Evolutionary conservation across 2,329 filamentous ascomycete genomes (phyloP).

Genomic region (Trichophyton rubrum): DNA sequence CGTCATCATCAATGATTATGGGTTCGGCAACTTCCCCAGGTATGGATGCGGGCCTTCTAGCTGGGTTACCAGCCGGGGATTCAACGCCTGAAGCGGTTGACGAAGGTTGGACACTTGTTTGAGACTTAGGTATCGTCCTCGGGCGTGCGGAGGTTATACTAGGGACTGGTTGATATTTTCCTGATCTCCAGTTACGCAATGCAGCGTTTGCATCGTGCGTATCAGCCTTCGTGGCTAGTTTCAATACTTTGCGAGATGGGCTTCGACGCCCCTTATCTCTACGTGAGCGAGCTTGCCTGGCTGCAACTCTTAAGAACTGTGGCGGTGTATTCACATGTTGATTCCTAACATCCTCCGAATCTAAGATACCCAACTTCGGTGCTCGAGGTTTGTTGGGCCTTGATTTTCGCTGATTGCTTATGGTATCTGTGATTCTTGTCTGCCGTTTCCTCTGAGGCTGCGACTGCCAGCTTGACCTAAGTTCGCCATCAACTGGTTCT

Average conservation of each 20-base stretch:
- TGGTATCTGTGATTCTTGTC: slow-evolving; percentile 25
- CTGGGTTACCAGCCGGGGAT: background rate
- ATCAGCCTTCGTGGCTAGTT: slow-evolving; percentile 40
- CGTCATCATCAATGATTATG: slow-evolving; percentile 3
- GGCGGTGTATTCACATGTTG: slow-evolving; percentile 28
- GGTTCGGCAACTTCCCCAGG: background rate
- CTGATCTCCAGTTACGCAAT: slow-evolving; percentile 41
- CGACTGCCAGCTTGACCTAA: background rate
- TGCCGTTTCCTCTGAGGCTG: slow-evolving; percentile 22
- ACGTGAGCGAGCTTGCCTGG: slow-evolving; percentile 38
- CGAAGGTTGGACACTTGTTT: background rate
- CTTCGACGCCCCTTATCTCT: slow-evolving; percentile 40
- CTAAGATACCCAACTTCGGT: slow-evolving; percentile 39
- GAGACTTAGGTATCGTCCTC: background rate
- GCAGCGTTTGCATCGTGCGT: slow-evolving; percentile 42
- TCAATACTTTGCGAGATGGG: slow-evolving; percentile 40
- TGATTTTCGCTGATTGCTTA: slow-evolving; percentile 15
- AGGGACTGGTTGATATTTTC: slow-evolving; percentile 23
- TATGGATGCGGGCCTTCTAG: background rate
- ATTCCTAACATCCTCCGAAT: slow-evolving; percentile 31
- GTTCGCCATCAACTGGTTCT: slow-evolving; percentile 5
- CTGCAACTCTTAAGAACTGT: slow-evolving; percentile 45
- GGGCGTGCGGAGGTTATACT: background rate
- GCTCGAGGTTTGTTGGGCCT: slow-evolving; percentile 16
- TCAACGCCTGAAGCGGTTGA: background rate